A percentile compares a stretch with the other conserved stretches of the same genome.
phyloP scores from a whole-genome alignment of 1,284 basidiomycete species.

The Cryptococcus sp. region DNA sequence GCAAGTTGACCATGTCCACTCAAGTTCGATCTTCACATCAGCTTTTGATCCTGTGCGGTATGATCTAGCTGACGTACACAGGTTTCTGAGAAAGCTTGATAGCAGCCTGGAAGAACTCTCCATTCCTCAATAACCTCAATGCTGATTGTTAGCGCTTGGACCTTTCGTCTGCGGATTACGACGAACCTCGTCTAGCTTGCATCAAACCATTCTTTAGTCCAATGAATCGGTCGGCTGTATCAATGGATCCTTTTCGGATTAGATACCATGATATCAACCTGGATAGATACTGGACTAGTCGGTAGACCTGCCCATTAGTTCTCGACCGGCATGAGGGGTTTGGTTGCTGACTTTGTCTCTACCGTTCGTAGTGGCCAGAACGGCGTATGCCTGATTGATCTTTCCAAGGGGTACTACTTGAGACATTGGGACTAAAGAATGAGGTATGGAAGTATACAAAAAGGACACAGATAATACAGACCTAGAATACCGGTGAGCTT shows the following conservation, averaged over 20 bases:
- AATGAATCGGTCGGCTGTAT: conserved; percentile 66
- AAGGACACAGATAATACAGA: too few species aligned
- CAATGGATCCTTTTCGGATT: conserved; percentile 59
- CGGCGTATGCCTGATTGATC: conserved; percentile 69
- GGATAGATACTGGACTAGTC: conserved; percentile 86
- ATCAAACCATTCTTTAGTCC: conserved; percentile 75
- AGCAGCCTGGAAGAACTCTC: conserved; percentile 91
- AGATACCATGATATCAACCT: conserved; percentile 85
- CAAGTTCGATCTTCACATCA: conserved; percentile 18
- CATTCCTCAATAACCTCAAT: conserved; percentile 85
- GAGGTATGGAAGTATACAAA: too few species aligned
- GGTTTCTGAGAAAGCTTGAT: conserved; percentile 64
- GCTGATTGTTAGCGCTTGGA: conserved; percentile 54
- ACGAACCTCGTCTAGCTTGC: conserved; percentile 70
- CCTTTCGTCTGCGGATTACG: background rate
- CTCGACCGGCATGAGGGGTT: background rate
- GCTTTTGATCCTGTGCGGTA: background rate
- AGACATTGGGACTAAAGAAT: background rate
- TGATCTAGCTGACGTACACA: conserved; percentile 27
- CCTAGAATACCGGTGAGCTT: too few species aligned
- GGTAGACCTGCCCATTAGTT: conserved; percentile 64
- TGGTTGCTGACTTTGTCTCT: conserved; percentile 68
- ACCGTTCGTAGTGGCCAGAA: conserved; percentile 73
- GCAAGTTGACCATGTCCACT: conserved; percentile 58
- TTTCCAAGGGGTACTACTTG: conserved; percentile 22